Conservation (phyloP, 2,329 filamentous ascomycete species). For the Ophiostoma sp. region DNA sequence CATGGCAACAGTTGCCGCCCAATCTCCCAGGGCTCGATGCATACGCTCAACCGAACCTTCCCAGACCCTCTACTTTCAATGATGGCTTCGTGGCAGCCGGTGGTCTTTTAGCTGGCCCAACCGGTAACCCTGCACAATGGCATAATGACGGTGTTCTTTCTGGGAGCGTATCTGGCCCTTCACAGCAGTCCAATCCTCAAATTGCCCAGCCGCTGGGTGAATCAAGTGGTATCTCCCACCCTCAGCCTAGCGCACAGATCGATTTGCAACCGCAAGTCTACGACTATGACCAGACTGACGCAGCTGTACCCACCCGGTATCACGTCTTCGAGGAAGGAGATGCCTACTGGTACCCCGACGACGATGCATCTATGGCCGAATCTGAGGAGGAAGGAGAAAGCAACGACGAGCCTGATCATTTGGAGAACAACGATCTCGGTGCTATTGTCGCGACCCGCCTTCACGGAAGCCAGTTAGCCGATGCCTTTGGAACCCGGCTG, state of each 20-base stretch:
- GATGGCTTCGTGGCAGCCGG: neutral
- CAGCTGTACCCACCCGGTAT: slow-evolving; percentile 6
- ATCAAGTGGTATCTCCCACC: neutral
- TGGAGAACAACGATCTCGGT: slow-evolving; percentile 39
- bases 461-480: slow-evolving; percentile 32
- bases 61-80: neutral
- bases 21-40: neutral
- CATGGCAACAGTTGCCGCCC: neutral
- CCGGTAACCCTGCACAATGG: neutral
- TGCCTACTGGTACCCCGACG: slow-evolving; percentile 49
- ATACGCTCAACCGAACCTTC: neutral
- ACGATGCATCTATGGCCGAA: slow-evolving; percentile 57
- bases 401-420: slow-evolving; percentile 42
- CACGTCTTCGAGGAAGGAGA: slow-evolving; percentile 28
- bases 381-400: slow-evolving; percentile 45
- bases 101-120: neutral
- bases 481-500: slow-evolving; percentile 42
- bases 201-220: neutral
- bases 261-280: neutral
- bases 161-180: neutral
- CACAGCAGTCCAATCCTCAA: neutral
- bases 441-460: slow-evolving; percentile 37
- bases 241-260: neutral
- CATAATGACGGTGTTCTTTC: neutral
- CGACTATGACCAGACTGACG: neutral